A percentile compares a stretch with the other conserved stretches of the same genome.
Evolutionary conservation across 1,284 basidiomycete genomes (phyloP).

Genomic region (Inonotus hispidus): DNA sequence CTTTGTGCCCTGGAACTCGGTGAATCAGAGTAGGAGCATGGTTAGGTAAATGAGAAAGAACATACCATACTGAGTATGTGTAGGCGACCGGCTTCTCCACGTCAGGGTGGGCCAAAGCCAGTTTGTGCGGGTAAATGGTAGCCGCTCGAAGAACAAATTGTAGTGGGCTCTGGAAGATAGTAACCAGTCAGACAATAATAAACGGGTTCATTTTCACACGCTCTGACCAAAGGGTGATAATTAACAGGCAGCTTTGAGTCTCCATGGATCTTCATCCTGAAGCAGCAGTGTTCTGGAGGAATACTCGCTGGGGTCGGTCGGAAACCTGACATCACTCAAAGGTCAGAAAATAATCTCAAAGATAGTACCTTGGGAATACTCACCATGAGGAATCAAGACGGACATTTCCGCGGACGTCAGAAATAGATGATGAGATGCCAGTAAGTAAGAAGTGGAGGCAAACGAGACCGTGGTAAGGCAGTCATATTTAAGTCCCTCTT

Average conservation of each 20-base stretch:
- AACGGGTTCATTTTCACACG: background rate
- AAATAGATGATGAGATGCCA: background rate
- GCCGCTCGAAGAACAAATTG: constrained; percentile 71
- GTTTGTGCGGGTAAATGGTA: constrained; percentile 69
- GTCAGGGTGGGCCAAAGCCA: constrained; percentile 70
- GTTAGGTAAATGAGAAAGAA: constrained; percentile 13
- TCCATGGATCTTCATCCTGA: constrained; percentile 39
- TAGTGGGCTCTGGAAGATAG: constrained; percentile 55
- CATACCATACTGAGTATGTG: constrained; percentile 63
- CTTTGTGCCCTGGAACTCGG: constrained; percentile 61
- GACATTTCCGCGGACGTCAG: constrained; percentile 1
- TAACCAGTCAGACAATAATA: background rate
- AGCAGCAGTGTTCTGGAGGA: constrained; percentile 44
- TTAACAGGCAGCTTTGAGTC: constrained; percentile 41
- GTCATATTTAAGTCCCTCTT: background rate
- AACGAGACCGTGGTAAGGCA: background rate
- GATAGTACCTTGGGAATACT: background rate
- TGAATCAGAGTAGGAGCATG: too few relatives aligned
- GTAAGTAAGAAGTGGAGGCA: too few relatives aligned
- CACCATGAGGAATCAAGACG: constrained; percentile 2
- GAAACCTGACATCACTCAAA: constrained; percentile 26
- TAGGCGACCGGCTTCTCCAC: constrained; percentile 58
- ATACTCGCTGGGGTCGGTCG: constrained; percentile 59
- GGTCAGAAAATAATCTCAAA: background rate
- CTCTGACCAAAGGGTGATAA: constrained; percentile 60